Evolutionary conservation across 495 filamentous ascomycete species (phyloP).

Genomic region (Aspergillus heteromorphus): DNA sequence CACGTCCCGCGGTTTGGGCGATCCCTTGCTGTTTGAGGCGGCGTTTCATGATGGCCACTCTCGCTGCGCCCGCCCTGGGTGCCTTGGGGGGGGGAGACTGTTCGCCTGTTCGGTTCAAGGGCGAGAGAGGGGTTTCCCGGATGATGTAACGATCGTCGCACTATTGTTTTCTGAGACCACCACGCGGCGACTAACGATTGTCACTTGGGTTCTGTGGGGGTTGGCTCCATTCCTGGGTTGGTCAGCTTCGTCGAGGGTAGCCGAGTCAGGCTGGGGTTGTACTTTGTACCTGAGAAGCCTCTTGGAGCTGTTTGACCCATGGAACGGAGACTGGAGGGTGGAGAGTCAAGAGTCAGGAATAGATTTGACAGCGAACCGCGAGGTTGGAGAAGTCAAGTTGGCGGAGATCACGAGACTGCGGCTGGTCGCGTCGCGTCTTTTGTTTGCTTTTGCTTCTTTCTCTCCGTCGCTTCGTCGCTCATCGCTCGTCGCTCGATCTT

Average conservation of each 20-base stretch:
- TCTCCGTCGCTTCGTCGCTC: neutral
- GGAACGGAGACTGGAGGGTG: too few species aligned
- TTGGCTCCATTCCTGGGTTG: neutral
- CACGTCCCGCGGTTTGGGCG: constrained; percentile 9
- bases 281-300: too few species aligned
- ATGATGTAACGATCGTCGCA: constrained; percentile 21
- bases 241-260: neutral
- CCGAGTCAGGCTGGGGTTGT: neutral
- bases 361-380: too few species aligned
- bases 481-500: too few species aligned
- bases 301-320: too few species aligned
- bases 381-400: neutral
- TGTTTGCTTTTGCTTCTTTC: neutral
- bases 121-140: neutral
- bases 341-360: too few species aligned
- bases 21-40: constrained; percentile 13
- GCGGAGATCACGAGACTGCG: neutral
- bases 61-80: neutral
- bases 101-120: neutral
- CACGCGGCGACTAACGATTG: constrained; percentile 10
- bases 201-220: neutral
- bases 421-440: neutral
- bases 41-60: constrained; percentile 6
- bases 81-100: neutral
- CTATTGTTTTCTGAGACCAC: constrained; percentile 19